Evolutionary conservation across 805 yeast species (phyloP), one percentile per base, ranked within the genome.

Genomic region (Ogataea neopini): DNA sequence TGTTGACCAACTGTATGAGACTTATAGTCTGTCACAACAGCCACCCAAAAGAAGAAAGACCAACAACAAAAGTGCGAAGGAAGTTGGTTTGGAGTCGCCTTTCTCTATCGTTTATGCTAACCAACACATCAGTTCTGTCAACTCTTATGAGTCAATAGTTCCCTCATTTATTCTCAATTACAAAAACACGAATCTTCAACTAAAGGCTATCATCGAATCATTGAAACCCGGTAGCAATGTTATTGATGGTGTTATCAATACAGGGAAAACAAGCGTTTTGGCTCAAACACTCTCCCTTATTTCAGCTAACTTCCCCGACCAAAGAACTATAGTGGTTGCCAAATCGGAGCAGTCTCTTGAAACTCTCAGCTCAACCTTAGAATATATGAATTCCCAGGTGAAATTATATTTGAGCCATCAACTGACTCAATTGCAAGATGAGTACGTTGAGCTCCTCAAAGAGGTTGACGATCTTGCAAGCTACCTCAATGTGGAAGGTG

Each of bases 221-320:
- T 15, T 39, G 23, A 17, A 5, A 2, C 52, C 41, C 8, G 62
- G 62, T 1, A 18, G 56, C 17, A 57, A 57, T 3, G 11, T 59
- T 1, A 43, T 62, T 8, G 46, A 48, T 17, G 64, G 65, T 3
- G 40, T 47, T 4, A 40, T 57, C 13, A 57, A 57, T 14, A 44
- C 59, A 1, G 63, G 79, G 2, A 72, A 71, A 45, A 66, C 73
- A 2, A 61, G 56, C 4, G 45, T 66, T 3, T 51, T 62, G 1
- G 48, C 66, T 0, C 53, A 60, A 18, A 50, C 66, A 5, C 44
- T 68, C 2, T 42, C 53, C n/a, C 40, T 52, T 2, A 36, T 65
- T 7, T 15, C 45, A 11, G 51, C 51, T 11, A 64, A 59, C 36
- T 45, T 44, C 29, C 58, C 68, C 2, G 35, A 43, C 11, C 66